Conservation (phyloP, 2,329 filamentous ascomycete genomes). For the Aureobasidium sp. region DNA sequence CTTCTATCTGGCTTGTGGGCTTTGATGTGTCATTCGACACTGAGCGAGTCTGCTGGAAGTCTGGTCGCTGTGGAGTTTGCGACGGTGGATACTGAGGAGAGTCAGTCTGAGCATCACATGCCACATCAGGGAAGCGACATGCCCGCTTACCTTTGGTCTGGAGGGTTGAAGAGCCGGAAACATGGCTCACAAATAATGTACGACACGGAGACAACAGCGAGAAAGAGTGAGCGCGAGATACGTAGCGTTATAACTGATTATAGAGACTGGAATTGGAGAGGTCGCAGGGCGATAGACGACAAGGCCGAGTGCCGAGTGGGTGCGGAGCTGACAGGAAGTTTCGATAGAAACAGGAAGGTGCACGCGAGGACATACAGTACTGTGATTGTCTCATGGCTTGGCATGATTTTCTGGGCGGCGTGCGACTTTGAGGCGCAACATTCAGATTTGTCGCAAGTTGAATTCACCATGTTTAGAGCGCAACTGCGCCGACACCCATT, state of each 20-base stretch:
- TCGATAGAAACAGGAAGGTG: neutral
- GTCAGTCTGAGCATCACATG: neutral
- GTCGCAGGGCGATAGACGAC: neutral
- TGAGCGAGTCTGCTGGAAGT: slow-evolving; percentile 27
- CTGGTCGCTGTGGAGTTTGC: slow-evolving; percentile 17
- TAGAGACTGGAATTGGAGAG: neutral
- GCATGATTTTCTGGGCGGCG: neutral
- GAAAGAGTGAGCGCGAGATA: too few relatives aligned
- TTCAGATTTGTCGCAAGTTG: neutral
- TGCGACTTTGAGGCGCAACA: neutral
- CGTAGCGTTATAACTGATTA: neutral
- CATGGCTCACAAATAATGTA: slow-evolving; percentile 24
- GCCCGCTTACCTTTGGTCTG: slow-evolving; percentile 31
- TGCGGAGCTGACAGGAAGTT: slow-evolving; percentile 2
- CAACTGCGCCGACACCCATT: slow-evolving; percentile 2
- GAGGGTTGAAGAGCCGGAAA: slow-evolving; percentile 33
- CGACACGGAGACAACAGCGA: too few relatives aligned
- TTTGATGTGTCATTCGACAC: slow-evolving; percentile 21
- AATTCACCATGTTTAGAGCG: slow-evolving; percentile 7
- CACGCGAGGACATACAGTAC: neutral
- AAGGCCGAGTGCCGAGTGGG: neutral
- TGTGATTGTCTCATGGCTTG: neutral
- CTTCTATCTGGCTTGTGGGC: slow-evolving; percentile 42
- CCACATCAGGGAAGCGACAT: neutral
- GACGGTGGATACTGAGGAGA: slow-evolving; percentile 4